A percentile compares a stretch with the other conserved stretches of the same genome.
These are phyloP conservation scores for Candolleomyces efflorescens DNA, from an alignment of 768 basidiomycete genomes.

Conservation along the genomic window DNA sequence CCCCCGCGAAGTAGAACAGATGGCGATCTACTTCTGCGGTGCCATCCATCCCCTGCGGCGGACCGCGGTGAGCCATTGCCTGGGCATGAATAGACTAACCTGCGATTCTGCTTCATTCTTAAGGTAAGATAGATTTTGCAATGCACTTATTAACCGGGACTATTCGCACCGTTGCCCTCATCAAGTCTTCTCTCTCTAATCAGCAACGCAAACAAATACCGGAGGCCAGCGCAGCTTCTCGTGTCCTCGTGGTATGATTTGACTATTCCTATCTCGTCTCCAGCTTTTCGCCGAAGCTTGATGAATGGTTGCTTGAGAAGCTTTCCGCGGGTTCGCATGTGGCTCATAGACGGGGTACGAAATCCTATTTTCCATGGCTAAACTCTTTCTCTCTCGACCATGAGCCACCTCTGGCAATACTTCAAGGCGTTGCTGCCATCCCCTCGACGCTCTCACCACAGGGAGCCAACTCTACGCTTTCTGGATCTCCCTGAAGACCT, in stretches of 20 bases:
- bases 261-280: neutral
- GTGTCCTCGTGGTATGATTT: neutral
- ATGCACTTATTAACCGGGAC: too few relatives aligned
- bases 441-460: neutral
- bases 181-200: neutral
- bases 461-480: neutral
- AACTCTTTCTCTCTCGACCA: neutral
- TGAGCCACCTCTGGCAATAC: constrained; percentile 1
- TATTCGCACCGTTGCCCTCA: neutral
- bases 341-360: too few relatives aligned
- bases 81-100: too few relatives aligned
- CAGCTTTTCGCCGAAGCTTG: neutral
- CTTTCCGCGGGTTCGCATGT: neutral
- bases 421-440: neutral
- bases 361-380: neutral
- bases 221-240: neutral
- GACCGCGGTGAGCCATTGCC: too few relatives aligned
- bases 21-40: too few relatives aligned
- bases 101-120: too few relatives aligned
- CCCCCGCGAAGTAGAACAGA: too few relatives aligned
- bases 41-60: too few relatives aligned
- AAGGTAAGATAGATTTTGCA: too few relatives aligned
- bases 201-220: neutral
- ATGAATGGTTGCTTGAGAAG: constrained; percentile 1
- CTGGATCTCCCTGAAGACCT: constrained; percentile 8